These are phyloP conservation scores for Oehlia diaphana DNA, from an alignment of 192 early-diverging fungal genomes.

Conservation along the genomic window DNA sequence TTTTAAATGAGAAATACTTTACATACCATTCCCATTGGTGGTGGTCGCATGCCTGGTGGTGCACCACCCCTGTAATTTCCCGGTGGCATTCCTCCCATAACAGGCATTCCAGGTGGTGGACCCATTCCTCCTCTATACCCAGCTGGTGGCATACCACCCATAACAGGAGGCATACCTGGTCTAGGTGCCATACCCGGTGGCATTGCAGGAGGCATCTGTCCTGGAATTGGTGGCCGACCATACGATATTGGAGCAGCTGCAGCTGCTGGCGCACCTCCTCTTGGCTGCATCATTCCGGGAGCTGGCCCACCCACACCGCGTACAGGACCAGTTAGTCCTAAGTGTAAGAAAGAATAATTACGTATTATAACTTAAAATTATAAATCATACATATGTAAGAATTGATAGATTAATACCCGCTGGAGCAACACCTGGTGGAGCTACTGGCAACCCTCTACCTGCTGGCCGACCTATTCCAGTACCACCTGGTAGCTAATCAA, in stretches of 20 bases:
- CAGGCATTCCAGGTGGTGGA: slow-evolving; percentile 62
- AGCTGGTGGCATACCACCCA: slow-evolving; percentile 38
- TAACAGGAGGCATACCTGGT: slow-evolving; percentile 25
- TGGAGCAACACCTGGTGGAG: slow-evolving; percentile 42
- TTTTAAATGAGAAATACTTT: neutral
- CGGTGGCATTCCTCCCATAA: slow-evolving; percentile 51
- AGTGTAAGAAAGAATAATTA: neutral
- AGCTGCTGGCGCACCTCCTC: slow-evolving; percentile 59
- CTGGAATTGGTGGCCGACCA: slow-evolving; percentile 64
- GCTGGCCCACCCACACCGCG: slow-evolving; percentile 95
- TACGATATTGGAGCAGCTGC: slow-evolving; percentile 76
- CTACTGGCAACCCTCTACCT: slow-evolving; percentile 59
- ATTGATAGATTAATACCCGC: slow-evolving; percentile 15
- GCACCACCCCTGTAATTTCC: slow-evolving; percentile 50
- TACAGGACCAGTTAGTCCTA: slow-evolving; percentile 85
- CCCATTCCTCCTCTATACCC: slow-evolving; percentile 55
- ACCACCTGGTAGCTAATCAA: slow-evolving; percentile 49
- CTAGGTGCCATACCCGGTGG: slow-evolving; percentile 45
- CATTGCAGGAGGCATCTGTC: slow-evolving; percentile 55
- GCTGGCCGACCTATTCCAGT: slow-evolving; percentile 83
- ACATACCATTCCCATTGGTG: slow-evolving; percentile 30
- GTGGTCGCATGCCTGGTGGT: slow-evolving; percentile 66
- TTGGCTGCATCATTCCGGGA: slow-evolving; percentile 85
- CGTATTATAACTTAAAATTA: no score
- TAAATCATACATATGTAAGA: no score